phyloP scores from a whole-genome alignment of 306 rosid genomes.

The Dalbergia cochinchinensis region DNA sequence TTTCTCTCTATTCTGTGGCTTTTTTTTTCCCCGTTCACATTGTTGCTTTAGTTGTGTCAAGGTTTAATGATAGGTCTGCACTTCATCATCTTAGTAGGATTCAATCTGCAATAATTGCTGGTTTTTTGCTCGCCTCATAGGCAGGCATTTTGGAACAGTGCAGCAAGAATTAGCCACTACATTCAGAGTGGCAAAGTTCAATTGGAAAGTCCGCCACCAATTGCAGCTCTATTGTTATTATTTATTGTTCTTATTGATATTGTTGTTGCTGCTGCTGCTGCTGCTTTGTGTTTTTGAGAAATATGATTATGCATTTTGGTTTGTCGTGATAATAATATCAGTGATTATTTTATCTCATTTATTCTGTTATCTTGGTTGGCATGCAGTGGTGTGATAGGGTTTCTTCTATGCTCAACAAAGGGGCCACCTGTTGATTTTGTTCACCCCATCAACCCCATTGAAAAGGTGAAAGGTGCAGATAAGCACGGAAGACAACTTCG shows the following conservation, averaged over 20 bases:
- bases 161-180: background rate
- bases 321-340: background rate
- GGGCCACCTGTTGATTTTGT: conserved; percentile 89
- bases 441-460: conserved; percentile 89
- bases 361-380: conserved; percentile 25
- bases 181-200: conserved; percentile 20
- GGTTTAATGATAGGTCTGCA: too few species aligned
- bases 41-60: too few species aligned
- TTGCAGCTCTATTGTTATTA: background rate
- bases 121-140: conserved; percentile 1
- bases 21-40: too few species aligned
- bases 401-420: conserved; percentile 82
- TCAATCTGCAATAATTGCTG: too few species aligned
- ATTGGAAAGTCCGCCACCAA: background rate
- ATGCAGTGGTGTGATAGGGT: conserved; percentile 93
- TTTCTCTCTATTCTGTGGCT: too few species aligned
- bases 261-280: too few species aligned
- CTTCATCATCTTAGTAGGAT: too few species aligned
- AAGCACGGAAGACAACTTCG: conserved; percentile 76
- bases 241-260: too few species aligned
- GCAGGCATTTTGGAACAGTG: conserved; percentile 7
- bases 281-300: background rate
- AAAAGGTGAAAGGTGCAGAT: conserved; percentile 81
- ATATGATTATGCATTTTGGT: conserved; percentile 1
- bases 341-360: background rate